These are phyloP conservation scores for Yarrowia keelungensis DNA, from an alignment of 805 yeast species.

Conservation along the genomic window DNA sequence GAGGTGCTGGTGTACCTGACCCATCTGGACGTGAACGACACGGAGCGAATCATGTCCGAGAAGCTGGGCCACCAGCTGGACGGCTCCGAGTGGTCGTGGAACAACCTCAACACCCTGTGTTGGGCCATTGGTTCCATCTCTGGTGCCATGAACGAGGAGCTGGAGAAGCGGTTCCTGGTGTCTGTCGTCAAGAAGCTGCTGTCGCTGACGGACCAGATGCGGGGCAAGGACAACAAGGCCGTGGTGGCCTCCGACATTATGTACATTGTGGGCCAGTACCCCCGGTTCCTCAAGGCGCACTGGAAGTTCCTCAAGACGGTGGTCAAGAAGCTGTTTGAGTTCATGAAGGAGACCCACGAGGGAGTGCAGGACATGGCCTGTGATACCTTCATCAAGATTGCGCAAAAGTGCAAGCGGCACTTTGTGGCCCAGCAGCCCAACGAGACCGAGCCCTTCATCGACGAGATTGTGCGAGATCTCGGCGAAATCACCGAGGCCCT, in stretches of 20 bases:
- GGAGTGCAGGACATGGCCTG: conserved; percentile 99
- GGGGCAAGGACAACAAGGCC: conserved; percentile 98
- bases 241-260: conserved; percentile 99
- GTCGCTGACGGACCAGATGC: conserved; percentile 91
- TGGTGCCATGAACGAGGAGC: conserved; percentile 97
- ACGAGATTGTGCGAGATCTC: conserved; percentile 83
- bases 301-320: conserved; percentile 98
- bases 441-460: conserved; percentile 89
- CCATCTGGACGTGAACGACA: conserved; percentile 92
- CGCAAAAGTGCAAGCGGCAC: conserved; percentile 93
- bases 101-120: conserved; percentile 92
- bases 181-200: conserved; percentile 90
- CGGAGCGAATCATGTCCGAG: conserved; percentile 90
- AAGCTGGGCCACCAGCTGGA: conserved; percentile 90
- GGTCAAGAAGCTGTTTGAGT: conserved; percentile 92
- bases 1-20: conserved; percentile 95
- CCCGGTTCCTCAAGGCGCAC: conserved; percentile 95
- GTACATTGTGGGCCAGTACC: conserved; percentile 99
- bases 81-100: conserved; percentile 99
- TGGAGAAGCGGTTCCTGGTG: conserved; percentile 93
- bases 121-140: conserved; percentile 99
- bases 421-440: conserved; percentile 86
- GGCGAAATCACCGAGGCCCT: conserved; percentile 88
- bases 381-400: conserved; percentile 96
- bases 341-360: conserved; percentile 99